Evolutionary conservation across 345 rosid genomes (phyloP).

Genomic region (Nephelium lappaceum): DNA sequence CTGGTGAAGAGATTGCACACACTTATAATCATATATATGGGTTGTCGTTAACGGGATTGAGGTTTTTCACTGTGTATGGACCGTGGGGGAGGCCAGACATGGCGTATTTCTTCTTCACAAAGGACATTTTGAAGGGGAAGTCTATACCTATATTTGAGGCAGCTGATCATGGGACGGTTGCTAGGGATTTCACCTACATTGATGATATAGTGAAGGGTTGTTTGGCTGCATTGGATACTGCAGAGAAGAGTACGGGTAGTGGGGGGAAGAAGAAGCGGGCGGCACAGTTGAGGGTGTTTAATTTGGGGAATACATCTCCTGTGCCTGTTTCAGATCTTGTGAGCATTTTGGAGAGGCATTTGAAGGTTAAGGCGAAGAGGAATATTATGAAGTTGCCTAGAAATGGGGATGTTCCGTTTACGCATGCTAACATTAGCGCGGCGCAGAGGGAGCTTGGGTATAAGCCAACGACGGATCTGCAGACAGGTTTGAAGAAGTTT

Average conservation of each 20-base stretch:
- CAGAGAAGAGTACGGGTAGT: slow-evolving; percentile 90
- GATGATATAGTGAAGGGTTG: slow-evolving; percentile 96
- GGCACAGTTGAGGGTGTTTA: slow-evolving; percentile 85
- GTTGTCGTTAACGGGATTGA: slow-evolving; percentile 74
- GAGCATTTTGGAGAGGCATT: slow-evolving; percentile 72
- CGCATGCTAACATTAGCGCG: slow-evolving; percentile 89
- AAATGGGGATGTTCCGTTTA: slow-evolving; percentile 90
- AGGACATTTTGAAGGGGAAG: slow-evolving; percentile 72
- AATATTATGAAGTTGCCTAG: slow-evolving; percentile 77
- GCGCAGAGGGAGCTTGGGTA: slow-evolving; percentile 83
- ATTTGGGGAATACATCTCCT: slow-evolving; percentile 94
- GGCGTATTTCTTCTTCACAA: slow-evolving; percentile 93
- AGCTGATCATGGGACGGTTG: slow-evolving; percentile 68
- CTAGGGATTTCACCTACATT: slow-evolving; percentile 91
- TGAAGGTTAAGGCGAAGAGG: slow-evolving; percentile 89
- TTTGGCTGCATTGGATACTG: slow-evolving; percentile 80
- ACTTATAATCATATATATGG: slow-evolving; percentile 94
- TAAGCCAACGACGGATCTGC: slow-evolving; percentile 86
- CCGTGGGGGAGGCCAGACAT: slow-evolving; percentile 98
- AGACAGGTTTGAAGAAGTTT: slow-evolving; percentile 86
- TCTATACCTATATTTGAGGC: slow-evolving; percentile 71
- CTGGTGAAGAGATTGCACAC: slow-evolving; percentile 93
- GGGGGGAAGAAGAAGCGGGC: slow-evolving; percentile 91
- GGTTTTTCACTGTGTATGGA: slow-evolving; percentile 90
- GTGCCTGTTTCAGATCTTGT: slow-evolving; percentile 87